Percentiles rank a stretch among this genome's conserved stretches.
These are phyloP conservation scores for Holtermanniella nyarrowii DNA, from an alignment of 768 basidiomycete genomes.

Conservation along the genomic window DNA sequence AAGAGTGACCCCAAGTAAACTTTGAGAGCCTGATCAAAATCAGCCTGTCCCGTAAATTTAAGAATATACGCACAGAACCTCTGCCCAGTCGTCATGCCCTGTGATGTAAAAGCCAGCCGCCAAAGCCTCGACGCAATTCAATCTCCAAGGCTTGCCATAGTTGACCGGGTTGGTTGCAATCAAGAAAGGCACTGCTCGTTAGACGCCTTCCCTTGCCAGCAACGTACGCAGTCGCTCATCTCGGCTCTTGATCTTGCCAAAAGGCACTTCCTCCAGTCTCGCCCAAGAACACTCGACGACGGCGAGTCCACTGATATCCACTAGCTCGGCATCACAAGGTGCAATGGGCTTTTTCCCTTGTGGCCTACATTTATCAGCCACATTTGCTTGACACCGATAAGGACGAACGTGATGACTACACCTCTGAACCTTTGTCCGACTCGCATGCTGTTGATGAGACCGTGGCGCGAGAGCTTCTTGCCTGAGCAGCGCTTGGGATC, in stretches of 20 bases:
- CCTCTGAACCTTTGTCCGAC: conserved; percentile 82
- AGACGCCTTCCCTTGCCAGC: no score
- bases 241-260: conserved; percentile 82
- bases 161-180: conserved; percentile 94
- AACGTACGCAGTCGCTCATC: conserved; percentile 80
- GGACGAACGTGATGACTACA: conserved; percentile 79
- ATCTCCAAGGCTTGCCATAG: conserved; percentile 91
- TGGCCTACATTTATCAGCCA: conserved; percentile 50
- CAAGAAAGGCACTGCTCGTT: conserved; percentile 72
- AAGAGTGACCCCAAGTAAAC: conserved; percentile 87
- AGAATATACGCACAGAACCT: conserved; percentile 46
- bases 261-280: conserved; percentile 85
- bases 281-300: conserved; percentile 99
- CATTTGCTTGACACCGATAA: not conserved
- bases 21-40: conserved; percentile 46
- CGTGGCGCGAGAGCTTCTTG: conserved; percentile 78
- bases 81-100: conserved; percentile 71
- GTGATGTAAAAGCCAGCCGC: conserved; percentile 93
- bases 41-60: not conserved
- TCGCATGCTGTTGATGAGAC: conserved; percentile 69
- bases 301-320: conserved; percentile 65
- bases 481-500: conserved; percentile 80
- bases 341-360: conserved; percentile 69
- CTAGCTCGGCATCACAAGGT: conserved; percentile 71
- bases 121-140: conserved; percentile 81